These are phyloP conservation scores for Sapria himalayana DNA, from an alignment of 345 rosid genomes.

Conservation along the genomic window DNA sequence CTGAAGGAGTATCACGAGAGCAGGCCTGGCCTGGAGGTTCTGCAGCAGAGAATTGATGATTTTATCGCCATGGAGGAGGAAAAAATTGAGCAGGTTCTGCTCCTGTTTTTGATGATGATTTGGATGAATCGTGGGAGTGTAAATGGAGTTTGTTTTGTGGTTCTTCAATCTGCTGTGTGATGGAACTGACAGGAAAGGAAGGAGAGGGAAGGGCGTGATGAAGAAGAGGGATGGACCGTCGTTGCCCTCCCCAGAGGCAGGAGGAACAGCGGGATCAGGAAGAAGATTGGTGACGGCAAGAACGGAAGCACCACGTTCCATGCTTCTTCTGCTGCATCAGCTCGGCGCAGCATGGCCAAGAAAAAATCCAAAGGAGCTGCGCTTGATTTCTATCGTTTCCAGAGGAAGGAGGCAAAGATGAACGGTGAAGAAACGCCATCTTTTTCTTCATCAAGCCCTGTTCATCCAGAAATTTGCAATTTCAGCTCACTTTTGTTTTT, in stretches of 20 bases:
- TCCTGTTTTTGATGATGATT: neutral
- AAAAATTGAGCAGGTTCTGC: slow-evolving; percentile 49
- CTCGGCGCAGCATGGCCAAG: slow-evolving; percentile 37
- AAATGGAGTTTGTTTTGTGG: neutral
- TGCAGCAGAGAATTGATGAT: slow-evolving; percentile 67
- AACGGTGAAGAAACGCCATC: slow-evolving; percentile 30
- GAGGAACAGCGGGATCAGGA: slow-evolving; percentile 67
- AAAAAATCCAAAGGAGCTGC: slow-evolving; percentile 57
- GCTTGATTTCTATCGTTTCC: slow-evolving; percentile 74
- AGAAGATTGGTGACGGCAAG: slow-evolving; percentile 61
- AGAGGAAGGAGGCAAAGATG: slow-evolving; percentile 68
- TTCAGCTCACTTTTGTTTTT: too few relatives aligned
- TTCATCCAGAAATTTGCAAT: too few relatives aligned
- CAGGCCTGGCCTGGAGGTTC: slow-evolving; percentile 53
- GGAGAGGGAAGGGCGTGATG: slow-evolving; percentile 61
- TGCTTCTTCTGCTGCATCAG: slow-evolving; percentile 45
- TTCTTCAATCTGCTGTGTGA: slow-evolving; percentile 7
- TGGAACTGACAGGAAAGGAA: slow-evolving; percentile 37
- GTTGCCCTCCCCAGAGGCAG: slow-evolving; percentile 89
- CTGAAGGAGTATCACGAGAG: slow-evolving; percentile 41
- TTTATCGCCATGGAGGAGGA: slow-evolving; percentile 53
- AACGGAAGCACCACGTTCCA: slow-evolving; percentile 71
- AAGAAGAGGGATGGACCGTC: slow-evolving; percentile 96
- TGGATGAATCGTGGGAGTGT: neutral
- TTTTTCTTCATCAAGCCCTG: neutral